phyloP scores from a whole-genome alignment of 495 filamentous ascomycete genomes.

The Xylaria cubensis region DNA sequence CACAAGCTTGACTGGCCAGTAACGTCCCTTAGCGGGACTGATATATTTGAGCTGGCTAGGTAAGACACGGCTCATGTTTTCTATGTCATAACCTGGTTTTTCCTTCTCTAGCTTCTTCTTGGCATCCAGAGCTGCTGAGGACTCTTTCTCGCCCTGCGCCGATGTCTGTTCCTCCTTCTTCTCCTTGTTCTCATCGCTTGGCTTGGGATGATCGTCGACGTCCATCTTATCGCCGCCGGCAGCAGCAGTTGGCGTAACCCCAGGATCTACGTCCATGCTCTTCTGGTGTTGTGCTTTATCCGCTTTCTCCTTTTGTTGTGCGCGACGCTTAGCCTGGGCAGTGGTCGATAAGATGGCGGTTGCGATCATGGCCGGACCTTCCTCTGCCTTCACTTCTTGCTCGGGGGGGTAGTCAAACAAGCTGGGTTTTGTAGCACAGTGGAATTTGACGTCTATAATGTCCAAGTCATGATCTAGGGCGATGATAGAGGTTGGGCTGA shows the following conservation, averaged over 20 bases:
- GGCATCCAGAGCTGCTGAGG: conserved; percentile 53
- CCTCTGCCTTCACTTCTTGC: conserved; percentile 90
- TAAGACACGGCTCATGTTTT: conserved; percentile 95
- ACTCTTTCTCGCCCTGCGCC: conserved; percentile 62
- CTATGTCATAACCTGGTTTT: conserved; percentile 92
- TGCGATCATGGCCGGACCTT: conserved; percentile 91
- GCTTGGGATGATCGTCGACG: conserved; percentile 71
- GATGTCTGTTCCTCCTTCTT: conserved; percentile 59
- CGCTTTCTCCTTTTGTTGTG: conserved; percentile 73
- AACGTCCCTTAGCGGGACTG: conserved; percentile 84
- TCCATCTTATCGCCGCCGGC: conserved; percentile 87
- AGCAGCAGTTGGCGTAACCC: conserved; percentile 73
- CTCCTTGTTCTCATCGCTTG: conserved; percentile 66
- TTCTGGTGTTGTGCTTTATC: conserved; percentile 66
- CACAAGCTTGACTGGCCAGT: conserved; percentile 96
- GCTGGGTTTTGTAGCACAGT: conserved; percentile 91
- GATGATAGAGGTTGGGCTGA: conserved; percentile 92
- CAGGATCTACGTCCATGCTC: conserved; percentile 89
- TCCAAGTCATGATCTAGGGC: conserved; percentile 92
- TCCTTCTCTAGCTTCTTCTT: conserved; percentile 95
- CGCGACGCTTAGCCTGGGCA: conserved; percentile 92
- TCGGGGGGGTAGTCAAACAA: conserved; percentile 98
- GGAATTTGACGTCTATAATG: conserved; percentile 94
- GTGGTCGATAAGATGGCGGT: conserved; percentile 97
- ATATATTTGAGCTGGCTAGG: conserved; percentile 95